Evolutionary conservation across 1,284 basidiomycete genomes (phyloP).

Genomic region (Violaceomyces palustris): DNA sequence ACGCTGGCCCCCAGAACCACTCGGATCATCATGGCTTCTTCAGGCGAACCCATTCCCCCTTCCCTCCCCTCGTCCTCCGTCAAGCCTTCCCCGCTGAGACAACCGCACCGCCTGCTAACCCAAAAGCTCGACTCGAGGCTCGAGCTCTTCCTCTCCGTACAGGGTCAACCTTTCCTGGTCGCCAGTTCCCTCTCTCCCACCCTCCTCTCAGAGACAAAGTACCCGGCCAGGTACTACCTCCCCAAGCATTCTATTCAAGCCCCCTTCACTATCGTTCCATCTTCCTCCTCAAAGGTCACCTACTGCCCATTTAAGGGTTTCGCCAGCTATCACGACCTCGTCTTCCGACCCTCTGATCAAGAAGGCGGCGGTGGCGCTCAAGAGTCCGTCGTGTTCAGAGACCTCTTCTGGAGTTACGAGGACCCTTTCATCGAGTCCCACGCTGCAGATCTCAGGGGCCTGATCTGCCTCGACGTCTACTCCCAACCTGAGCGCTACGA

Average conservation of each 20-base stretch:
- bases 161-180: conserved; percentile 11
- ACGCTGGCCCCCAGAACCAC: too few species aligned
- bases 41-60: too few species aligned
- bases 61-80: too few species aligned
- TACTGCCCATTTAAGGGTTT: conserved; percentile 32
- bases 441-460: conserved; percentile 10
- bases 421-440: conserved; percentile 16
- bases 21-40: too few species aligned
- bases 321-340: conserved; percentile 8
- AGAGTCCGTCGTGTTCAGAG: background rate
- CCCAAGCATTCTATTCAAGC: conserved; percentile 14
- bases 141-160: too few species aligned
- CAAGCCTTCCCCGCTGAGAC: too few species aligned
- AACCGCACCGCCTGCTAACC: too few species aligned
- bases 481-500: too few species aligned
- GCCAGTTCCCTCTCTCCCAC: conserved; percentile 13
- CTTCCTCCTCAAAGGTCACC: conserved; percentile 11
- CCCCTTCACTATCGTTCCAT: conserved; percentile 12
- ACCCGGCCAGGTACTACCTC: conserved; percentile 23
- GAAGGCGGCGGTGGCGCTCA: background rate
- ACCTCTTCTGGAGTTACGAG: conserved; percentile 21
- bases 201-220: conserved; percentile 20
- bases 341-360: background rate
- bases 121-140: too few species aligned
- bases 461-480: conserved; percentile 17